Conservation (phyloP, 257 asterid genomes). For the Anisodus tanguticus region DNA sequence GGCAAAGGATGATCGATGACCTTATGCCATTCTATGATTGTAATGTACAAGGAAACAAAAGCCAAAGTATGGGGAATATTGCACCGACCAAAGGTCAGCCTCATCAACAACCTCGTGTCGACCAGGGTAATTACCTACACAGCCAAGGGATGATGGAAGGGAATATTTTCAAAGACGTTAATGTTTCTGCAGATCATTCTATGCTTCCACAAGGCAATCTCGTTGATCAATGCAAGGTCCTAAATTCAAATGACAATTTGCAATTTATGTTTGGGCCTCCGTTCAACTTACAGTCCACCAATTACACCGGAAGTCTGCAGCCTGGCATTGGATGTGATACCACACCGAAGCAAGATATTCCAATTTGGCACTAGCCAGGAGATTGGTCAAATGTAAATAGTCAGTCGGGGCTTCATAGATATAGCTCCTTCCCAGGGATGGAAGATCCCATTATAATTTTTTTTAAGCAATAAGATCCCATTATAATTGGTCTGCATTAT, state of each 20-base stretch:
- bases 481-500: neutral
- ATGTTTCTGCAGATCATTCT: slow-evolving; percentile 38
- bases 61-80: slow-evolving; percentile 33
- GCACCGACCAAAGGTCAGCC: slow-evolving; percentile 42
- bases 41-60: slow-evolving; percentile 53
- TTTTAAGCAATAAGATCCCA: no score
- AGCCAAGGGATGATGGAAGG: slow-evolving; percentile 50
- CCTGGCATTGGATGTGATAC: slow-evolving; percentile 48
- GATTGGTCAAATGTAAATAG: neutral
- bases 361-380: slow-evolving; percentile 59
- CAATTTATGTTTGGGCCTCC: slow-evolving; percentile 60
- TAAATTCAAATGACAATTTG: slow-evolving; percentile 46
- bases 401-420: neutral
- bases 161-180: slow-evolving; percentile 49
- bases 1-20: slow-evolving; percentile 63
- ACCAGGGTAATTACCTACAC: slow-evolving; percentile 46
- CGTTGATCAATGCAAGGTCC: slow-evolving; percentile 53
- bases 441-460: neutral
- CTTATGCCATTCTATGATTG: slow-evolving; percentile 70
- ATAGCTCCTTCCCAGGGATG: slow-evolving; percentile 12
- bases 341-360: slow-evolving; percentile 48
- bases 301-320: slow-evolving; percentile 46
- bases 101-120: slow-evolving; percentile 43
- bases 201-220: slow-evolving; percentile 42
- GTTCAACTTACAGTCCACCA: slow-evolving; percentile 45